phyloP scores from a whole-genome alignment of 371 early-diverging fungal genomes.

The Actinomortierella ambigua region DNA sequence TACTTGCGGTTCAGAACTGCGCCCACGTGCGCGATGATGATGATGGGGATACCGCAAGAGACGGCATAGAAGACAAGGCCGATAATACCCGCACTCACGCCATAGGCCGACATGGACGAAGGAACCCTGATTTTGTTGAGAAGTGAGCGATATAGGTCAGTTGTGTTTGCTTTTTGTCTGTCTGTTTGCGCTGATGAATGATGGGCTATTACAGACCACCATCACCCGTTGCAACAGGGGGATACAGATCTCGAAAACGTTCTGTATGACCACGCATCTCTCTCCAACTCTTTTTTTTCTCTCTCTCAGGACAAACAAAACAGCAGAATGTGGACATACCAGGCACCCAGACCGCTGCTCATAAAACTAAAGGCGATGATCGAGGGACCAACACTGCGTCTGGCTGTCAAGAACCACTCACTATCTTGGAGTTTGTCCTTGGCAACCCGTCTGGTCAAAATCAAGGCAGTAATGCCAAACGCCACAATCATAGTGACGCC shows the following conservation, averaged over 20 bases:
- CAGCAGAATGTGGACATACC: no score
- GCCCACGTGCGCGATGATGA: slow-evolving; percentile 57
- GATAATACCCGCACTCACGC: slow-evolving; percentile 52
- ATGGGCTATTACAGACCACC: not conserved
- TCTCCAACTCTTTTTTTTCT: no score
- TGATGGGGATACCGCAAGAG: slow-evolving; percentile 57
- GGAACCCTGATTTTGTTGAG: slow-evolving; percentile 19
- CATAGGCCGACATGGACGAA: slow-evolving; percentile 48
- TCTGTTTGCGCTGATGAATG: not conserved
- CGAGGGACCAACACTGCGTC: slow-evolving; percentile 24
- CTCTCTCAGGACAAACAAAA: no score
- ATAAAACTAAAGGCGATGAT: slow-evolving; percentile 46
- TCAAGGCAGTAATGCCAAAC: slow-evolving; percentile 39
- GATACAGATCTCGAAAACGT: not conserved
- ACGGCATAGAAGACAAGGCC: slow-evolving; percentile 59
- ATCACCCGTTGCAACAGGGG: not conserved
- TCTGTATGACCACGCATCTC: no score
- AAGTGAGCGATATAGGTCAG: not conserved
- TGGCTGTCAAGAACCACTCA: slow-evolving; percentile 59
- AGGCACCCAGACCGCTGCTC: slow-evolving; percentile 34
- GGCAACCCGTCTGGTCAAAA: slow-evolving; percentile 32
- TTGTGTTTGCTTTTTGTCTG: not conserved
- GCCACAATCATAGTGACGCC: slow-evolving; percentile 33
- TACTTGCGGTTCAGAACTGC: slow-evolving; percentile 50
- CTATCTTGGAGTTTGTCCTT: slow-evolving; percentile 30